Base-by-base conservation (phyloP, 2,329 filamentous ascomycete genomes). In the Dendryphion nanum region DNA sequence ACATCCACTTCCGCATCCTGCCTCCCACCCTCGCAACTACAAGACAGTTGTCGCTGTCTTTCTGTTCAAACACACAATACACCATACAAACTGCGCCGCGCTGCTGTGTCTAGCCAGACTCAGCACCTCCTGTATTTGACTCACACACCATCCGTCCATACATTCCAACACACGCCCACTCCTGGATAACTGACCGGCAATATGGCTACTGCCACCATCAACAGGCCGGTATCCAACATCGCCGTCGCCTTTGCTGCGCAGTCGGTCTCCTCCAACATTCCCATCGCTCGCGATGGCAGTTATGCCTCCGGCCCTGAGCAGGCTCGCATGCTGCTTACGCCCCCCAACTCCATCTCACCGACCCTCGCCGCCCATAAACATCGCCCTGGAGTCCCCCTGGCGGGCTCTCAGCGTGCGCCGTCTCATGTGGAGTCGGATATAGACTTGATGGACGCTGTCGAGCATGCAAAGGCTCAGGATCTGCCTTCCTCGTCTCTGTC, bases 291-390 rank as follows among this genome's bases (percentile, higher is more conserved):
- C 41, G 55, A 66, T 49, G 55, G 50, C 45, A 46, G 47, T 40
- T 52, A 52, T 40, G 40, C 38, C 34, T 35, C 42, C 44, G 45
- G 45, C 37, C 38, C 35, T 21, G 45, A 40, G 40, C 53, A 54
- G 44, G 51, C 51, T 35, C 55, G 48, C 47, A 74, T 80, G 66
- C 81, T 95, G 59, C 89, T 86, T 48, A 96, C 91, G 65, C 91
- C 91, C 62, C 91, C 91, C 45, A 94, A 91, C 74, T 96, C 90
- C 68, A 89, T 96, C 65, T 96, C 90, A 45, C 91, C 91, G 33
- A 84, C 81, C 53, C 77, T 96, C 51, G 83, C 85, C 55, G 87
- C 90, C 43, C 87, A 91, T 57, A 85, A 85, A 57, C 81, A 86
- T 62, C 86, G 85, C 66, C 43, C 73, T 76, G 72, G 33, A 60